Evolutionary conservation across 495 filamentous ascomycete species (phyloP).

Genomic region (Neurospora sp.): DNA sequence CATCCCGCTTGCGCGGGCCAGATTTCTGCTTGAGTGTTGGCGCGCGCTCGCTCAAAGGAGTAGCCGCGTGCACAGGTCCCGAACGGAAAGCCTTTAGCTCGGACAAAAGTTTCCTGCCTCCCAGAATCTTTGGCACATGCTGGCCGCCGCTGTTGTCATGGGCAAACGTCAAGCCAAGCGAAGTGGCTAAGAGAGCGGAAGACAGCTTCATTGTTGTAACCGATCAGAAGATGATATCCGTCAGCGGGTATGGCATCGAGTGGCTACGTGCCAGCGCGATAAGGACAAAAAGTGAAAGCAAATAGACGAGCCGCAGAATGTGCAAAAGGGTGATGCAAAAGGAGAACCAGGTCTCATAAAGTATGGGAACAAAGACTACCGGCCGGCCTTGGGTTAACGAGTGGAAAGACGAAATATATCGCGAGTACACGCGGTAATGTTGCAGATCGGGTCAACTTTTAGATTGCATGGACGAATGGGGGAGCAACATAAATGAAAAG

Average conservation of each 20-base stretch:
- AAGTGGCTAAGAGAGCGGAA: slow-evolving; percentile 15
- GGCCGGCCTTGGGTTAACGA: neutral
- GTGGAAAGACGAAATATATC: neutral
- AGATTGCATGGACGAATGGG: slow-evolving; percentile 9
- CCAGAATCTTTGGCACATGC: slow-evolving; percentile 27
- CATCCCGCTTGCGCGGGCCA: slow-evolving; percentile 8
- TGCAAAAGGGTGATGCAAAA: slow-evolving; percentile 2
- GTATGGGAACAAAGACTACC: slow-evolving; percentile 1
- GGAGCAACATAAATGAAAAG: slow-evolving; percentile 18
- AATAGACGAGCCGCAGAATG: neutral
- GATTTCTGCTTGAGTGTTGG: slow-evolving; percentile 2
- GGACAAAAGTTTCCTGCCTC: slow-evolving; percentile 24
- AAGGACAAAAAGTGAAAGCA: neutral
- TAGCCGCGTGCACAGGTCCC: neutral
- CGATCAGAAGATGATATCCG: neutral
- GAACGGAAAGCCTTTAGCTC: slow-evolving; percentile 15
- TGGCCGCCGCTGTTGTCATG: slow-evolving; percentile 21
- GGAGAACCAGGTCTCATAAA: slow-evolving; percentile 6
- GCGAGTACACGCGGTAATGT: slow-evolving; percentile 14
- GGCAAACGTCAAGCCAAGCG: slow-evolving; percentile 14
- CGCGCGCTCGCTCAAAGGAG: neutral
- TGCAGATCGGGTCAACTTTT: slow-evolving; percentile 7
- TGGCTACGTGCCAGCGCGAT: neutral
- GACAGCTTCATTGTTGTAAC: slow-evolving; percentile 25
- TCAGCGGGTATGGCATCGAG: slow-evolving; percentile 2